Evolutionary conservation across 2,329 filamentous ascomycete genomes (phyloP), one percentile per base, ranked within the genome.

Genomic region (Arachnomyces sp.): DNA sequence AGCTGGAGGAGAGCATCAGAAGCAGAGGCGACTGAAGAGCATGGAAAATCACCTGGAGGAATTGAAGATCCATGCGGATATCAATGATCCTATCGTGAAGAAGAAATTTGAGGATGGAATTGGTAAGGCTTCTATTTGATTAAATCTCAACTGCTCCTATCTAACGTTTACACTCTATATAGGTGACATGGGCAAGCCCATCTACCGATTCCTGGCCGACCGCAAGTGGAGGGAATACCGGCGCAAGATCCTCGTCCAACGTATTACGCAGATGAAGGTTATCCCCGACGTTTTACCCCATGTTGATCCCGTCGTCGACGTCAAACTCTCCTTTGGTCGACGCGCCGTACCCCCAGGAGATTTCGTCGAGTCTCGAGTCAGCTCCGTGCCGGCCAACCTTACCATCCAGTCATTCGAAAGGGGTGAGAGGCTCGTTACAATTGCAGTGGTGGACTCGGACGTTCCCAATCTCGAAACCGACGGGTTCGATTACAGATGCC

Each of bases 101-200:
- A 85, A 87, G 66, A 81, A 77, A 50, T 96, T 94, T 51, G 92
- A 98, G 60, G 89, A 96, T 63, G 88, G 89, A 16, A 65, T 82
- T 54, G 88, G 90, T 94, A 70, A 53, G 75, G 62, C 12, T 13
- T 28, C 28, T 38, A 13, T 38, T 38, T 7, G 31, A 17, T 20
- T 18, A 8, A n/a, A 7, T 35, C 13, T 37, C 9, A 32, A 18
- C 20, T 36, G 17, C n/a, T 11, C 30, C 35, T 34, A 28, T 36
- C 15, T 39, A 35, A 31, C 13, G 17, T 8, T 18, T 31, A 20
- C 18, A 33, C 36, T 42, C 18, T 9, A 9, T 9, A 9, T 49
- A 95, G 89, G 84, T 49, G 88, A 96, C 64, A 90, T 96, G 87
- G 82, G 78, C 69, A 94, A 94, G 64, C 90, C 90, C 47, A 89